A percentile compares a stretch with the other conserved stretches of the same genome.
Evolutionary conservation across 78 protist genomes (phyloP).

Genomic region (Dictyostelium intermedium): DNA sequence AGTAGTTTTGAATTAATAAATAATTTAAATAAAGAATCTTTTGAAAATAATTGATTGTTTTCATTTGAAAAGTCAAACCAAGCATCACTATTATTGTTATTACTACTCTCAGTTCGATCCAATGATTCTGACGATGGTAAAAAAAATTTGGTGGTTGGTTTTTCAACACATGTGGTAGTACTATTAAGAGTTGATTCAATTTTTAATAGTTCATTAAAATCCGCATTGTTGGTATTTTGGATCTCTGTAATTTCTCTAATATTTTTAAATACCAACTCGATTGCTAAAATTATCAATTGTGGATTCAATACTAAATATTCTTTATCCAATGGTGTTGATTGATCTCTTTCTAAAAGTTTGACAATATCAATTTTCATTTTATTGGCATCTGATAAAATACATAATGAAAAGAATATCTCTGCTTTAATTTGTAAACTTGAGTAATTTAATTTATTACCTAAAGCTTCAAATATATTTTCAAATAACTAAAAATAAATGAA

Average conservation of each 20-base stretch:
- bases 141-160: conserved; percentile 46
- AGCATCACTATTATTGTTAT: neutral
- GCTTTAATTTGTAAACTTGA: conserved; percentile 39
- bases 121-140: conserved; percentile 7
- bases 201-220: neutral
- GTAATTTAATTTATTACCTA: conserved; percentile 19
- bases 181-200: neutral
- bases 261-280: conserved; percentile 31
- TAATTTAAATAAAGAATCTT: neutral
- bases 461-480: conserved; percentile 41
- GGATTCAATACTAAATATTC: conserved; percentile 3
- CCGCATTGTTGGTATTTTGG: neutral
- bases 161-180: neutral
- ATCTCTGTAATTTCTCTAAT: neutral
- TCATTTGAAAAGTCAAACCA: conserved; percentile 37
- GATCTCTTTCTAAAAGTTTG: neutral
- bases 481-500: conserved; percentile 19
- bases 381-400: conserved; percentile 64
- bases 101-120: neutral
- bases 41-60: conserved; percentile 1
- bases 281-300: conserved; percentile 46
- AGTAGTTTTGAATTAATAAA: conserved; percentile 22
- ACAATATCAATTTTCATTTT: conserved; percentile 29
- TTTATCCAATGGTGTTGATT: neutral
- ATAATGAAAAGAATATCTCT: conserved; percentile 61